Conservation (phyloP, 345 rosid genomes). For the Populus davidiana region DNA sequence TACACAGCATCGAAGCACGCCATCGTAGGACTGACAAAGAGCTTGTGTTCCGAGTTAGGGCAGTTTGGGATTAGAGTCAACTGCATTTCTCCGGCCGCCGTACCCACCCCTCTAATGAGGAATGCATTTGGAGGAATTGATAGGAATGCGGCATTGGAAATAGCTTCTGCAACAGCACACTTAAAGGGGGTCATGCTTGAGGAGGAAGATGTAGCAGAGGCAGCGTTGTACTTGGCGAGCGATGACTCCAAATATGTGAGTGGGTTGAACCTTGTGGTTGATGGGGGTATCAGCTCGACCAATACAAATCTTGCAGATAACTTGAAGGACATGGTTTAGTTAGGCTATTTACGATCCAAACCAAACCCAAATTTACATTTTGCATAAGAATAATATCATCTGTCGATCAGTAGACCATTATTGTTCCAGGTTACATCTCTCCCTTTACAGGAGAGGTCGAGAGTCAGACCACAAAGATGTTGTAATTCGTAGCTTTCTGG, state of each 20-base stretch:
- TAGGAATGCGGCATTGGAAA: neutral
- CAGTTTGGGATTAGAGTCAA: slow-evolving; percentile 8
- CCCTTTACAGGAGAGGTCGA: too few species aligned
- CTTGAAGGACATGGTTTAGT: neutral
- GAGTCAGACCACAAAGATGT: too few species aligned
- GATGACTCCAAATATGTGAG: slow-evolving; percentile 10
- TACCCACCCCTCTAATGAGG: neutral
- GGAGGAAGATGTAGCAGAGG: neutral
- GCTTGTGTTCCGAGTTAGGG: slow-evolving; percentile 4
- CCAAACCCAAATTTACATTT: too few species aligned
- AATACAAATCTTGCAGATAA: neutral
- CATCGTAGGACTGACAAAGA: slow-evolving; percentile 9
- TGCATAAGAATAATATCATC: too few species aligned
- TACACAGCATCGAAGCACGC: slow-evolving; percentile 17
- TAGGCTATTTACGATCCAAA: too few species aligned
- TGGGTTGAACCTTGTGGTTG: neutral
- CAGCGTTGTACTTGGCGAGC: neutral
- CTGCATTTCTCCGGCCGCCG: neutral
- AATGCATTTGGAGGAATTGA: neutral
- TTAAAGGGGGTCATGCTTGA: neutral
- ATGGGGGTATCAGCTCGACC: neutral
- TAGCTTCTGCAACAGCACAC: neutral
- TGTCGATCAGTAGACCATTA: too few species aligned
- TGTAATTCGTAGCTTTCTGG: too few species aligned
- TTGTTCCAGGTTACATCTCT: too few species aligned